phyloP scores from a whole-genome alignment of 1,284 basidiomycete genomes.

The Neolentinus lepideus region DNA sequence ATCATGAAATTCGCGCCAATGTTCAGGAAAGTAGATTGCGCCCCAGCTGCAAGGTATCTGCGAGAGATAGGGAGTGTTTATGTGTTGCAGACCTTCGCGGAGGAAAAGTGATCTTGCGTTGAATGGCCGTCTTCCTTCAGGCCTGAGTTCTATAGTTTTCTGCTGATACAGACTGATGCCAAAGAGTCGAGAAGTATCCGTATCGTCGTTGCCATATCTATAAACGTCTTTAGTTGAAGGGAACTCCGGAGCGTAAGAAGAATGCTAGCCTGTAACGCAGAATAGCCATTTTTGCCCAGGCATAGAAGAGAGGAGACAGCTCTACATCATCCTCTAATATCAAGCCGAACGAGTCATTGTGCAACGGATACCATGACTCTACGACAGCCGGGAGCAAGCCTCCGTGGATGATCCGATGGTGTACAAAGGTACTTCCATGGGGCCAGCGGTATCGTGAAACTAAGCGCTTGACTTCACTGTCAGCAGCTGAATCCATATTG shows the following conservation, averaged over 20 bases:
- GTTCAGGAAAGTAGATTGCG: conserved; percentile 81
- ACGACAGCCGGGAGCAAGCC: conserved; percentile 76
- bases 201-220: conserved; percentile 44
- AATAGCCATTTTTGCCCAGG: conserved; percentile 72
- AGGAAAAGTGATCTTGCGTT: conserved; percentile 54
- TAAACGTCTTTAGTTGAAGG: neutral
- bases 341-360: conserved; percentile 68
- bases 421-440: conserved; percentile 49
- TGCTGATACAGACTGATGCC: conserved; percentile 82
- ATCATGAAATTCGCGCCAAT: conserved; percentile 78
- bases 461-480: conserved; percentile 48
- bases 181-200: conserved; percentile 41
- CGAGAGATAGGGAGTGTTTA: conserved; percentile 68
- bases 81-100: conserved; percentile 28
- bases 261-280: conserved; percentile 59
- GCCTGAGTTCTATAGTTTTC: conserved; percentile 67
- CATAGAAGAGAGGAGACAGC: conserved; percentile 75
- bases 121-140: conserved; percentile 61
- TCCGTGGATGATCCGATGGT: conserved; percentile 67
- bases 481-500: conserved; percentile 71
- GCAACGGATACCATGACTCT: conserved; percentile 78
- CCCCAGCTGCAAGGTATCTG: conserved; percentile 87
- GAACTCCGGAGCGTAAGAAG: neutral
- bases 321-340: conserved; percentile 82
- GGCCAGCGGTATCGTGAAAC: conserved; percentile 49